Conservation (phyloP, 805 yeast species). For the Candida vartiovaarae region DNA sequence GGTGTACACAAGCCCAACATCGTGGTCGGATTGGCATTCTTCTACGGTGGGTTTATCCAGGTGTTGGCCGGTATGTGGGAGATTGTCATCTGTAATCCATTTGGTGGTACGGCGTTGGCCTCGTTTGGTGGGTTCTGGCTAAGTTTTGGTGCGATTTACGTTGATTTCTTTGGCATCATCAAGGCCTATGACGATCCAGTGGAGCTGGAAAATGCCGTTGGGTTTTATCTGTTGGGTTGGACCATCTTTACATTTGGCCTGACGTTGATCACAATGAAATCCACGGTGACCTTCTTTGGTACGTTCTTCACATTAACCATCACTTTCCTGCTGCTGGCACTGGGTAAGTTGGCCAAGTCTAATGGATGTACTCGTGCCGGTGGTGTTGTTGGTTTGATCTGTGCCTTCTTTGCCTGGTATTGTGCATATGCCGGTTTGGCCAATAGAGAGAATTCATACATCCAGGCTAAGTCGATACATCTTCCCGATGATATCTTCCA, state of each 20-base stretch:
- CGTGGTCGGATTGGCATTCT: constrained; percentile 53
- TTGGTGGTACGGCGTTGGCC: constrained; percentile 45
- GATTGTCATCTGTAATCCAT: constrained; percentile 54
- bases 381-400: constrained; percentile 57
- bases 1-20: constrained; percentile 48
- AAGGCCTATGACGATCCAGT: constrained; percentile 34
- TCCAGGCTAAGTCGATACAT: constrained; percentile 29
- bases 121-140: constrained; percentile 57
- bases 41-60: constrained; percentile 59
- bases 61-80: constrained; percentile 64
- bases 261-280: constrained; percentile 39
- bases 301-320: constrained; percentile 39
- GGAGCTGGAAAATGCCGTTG: constrained; percentile 40
- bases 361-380: constrained; percentile 40
- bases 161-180: constrained; percentile 45
- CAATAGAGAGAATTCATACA: constrained; percentile 54
- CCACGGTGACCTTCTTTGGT: constrained; percentile 39
- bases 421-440: constrained; percentile 68
- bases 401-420: constrained; percentile 60
- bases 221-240: constrained; percentile 49
- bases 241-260: constrained; percentile 44
- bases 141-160: constrained; percentile 52
- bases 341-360: constrained; percentile 38
- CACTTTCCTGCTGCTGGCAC: constrained; percentile 40
- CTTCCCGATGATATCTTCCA: constrained; percentile 26